Conservation (phyloP, 495 filamentous ascomycete genomes). For the Penicilliopsis zonata region DNA sequence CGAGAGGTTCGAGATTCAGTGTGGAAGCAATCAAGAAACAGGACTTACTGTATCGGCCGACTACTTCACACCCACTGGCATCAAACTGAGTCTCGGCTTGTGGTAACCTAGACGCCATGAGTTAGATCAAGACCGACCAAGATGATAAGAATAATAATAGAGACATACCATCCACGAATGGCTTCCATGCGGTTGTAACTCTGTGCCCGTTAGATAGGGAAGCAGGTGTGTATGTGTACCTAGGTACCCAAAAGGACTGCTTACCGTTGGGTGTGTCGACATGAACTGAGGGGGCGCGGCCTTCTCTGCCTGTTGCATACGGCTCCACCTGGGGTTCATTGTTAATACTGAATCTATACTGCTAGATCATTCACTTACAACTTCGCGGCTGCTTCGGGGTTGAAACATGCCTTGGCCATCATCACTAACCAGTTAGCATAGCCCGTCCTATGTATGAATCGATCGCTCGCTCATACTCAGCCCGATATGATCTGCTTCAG, state of each 20-base stretch:
- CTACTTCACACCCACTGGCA: slow-evolving; percentile 20
- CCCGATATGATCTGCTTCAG: slow-evolving; percentile 81
- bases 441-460: slow-evolving; percentile 22
- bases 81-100: slow-evolving; percentile 23
- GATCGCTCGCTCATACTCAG: slow-evolving; percentile 43
- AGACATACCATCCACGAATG: slow-evolving; percentile 48
- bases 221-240: too few relatives aligned
- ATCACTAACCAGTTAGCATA: slow-evolving; percentile 31
- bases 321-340: slow-evolving; percentile 41
- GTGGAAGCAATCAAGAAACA: neutral
- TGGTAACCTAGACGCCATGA: slow-evolving; percentile 12
- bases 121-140: slow-evolving; percentile 1
- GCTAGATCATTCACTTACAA: slow-evolving; percentile 26
- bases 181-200: slow-evolving; percentile 56
- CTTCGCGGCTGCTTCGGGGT: slow-evolving; percentile 58
- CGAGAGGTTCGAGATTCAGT: too few relatives aligned
- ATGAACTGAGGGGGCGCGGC: slow-evolving; percentile 59
- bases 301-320: slow-evolving; percentile 57
- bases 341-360: slow-evolving; percentile 1
- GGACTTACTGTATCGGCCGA: slow-evolving; percentile 19
- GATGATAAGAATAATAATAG: neutral
- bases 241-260: slow-evolving; percentile 8
- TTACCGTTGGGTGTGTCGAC: slow-evolving; percentile 75
- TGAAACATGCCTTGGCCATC: slow-evolving; percentile 56
- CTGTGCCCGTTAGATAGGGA: slow-evolving; percentile 26